Evolutionary conservation across 2,329 filamentous ascomycete species (phyloP).

Genomic region (Alternaria ventricosa): DNA sequence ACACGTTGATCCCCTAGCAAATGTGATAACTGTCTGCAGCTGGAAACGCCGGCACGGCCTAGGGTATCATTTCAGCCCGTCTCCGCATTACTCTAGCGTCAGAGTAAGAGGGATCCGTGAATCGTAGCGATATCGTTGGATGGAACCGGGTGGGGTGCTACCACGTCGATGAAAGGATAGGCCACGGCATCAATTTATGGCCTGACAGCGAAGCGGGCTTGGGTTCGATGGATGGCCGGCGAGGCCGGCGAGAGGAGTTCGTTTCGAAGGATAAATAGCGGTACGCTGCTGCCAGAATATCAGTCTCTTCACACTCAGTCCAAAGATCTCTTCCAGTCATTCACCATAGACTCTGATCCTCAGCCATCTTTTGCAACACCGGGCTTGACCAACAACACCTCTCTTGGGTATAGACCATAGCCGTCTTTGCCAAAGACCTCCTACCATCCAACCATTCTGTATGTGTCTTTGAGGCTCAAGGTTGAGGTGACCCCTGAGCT

Average conservation of each 20-base stretch:
- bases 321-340: slow-evolving; percentile 39
- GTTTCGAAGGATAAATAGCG: slow-evolving; percentile 52
- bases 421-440: slow-evolving; percentile 14
- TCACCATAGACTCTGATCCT: slow-evolving; percentile 28
- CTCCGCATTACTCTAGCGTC: slow-evolving; percentile 53
- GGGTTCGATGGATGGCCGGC: slow-evolving; percentile 34
- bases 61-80: slow-evolving; percentile 54
- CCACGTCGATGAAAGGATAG: slow-evolving; percentile 49
- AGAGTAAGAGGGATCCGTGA: slow-evolving; percentile 51
- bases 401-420: slow-evolving; percentile 19
- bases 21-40: slow-evolving; percentile 53
- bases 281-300: slow-evolving; percentile 30
- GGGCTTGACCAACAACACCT: slow-evolving; percentile 30
- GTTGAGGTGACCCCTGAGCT: slow-evolving; percentile 37
- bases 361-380: slow-evolving; percentile 41
- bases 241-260: slow-evolving; percentile 31
- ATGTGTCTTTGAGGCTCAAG: slow-evolving; percentile 31
- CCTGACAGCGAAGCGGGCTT: slow-evolving; percentile 41
- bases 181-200: slow-evolving; percentile 46
- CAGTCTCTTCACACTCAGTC: slow-evolving; percentile 37
- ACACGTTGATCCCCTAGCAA: slow-evolving; percentile 48
- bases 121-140: slow-evolving; percentile 57
- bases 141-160: slow-evolving; percentile 49
- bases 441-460: slow-evolving; percentile 45
- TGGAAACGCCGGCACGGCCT: slow-evolving; percentile 51